Evolutionary conservation across 2,329 filamentous ascomycete species (phyloP).

Genomic region (Trichoderma sp.): DNA sequence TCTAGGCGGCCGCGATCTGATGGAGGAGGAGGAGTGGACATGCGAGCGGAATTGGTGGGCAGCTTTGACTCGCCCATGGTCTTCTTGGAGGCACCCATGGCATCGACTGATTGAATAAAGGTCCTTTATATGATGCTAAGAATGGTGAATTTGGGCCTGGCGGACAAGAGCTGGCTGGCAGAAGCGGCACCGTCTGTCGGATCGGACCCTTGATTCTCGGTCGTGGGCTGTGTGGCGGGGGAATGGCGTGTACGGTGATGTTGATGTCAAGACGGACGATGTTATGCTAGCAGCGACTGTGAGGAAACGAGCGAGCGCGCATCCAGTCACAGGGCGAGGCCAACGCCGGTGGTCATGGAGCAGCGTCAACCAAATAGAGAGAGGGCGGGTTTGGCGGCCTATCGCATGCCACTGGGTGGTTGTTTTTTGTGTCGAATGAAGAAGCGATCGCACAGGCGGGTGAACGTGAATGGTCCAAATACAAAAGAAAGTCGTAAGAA

Average conservation of each 20-base stretch:
- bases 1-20: constrained; percentile 47
- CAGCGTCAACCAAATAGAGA: not conserved
- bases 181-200: constrained; percentile 18
- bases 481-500: constrained; percentile 5
- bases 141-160: not conserved
- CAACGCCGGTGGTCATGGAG: not conserved
- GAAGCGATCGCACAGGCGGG: constrained; percentile 1
- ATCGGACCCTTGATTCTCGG: not conserved
- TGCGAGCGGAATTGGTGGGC: constrained; percentile 39
- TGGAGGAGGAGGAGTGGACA: constrained; percentile 48
- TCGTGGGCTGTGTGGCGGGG: constrained; percentile 12
- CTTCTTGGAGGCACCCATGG: constrained; percentile 38
- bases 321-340: constrained; percentile 1
- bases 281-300: not conserved
- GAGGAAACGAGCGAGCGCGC: constrained; percentile 4
- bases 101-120: constrained; percentile 28
- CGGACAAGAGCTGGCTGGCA: not conserved
- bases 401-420: constrained; percentile 17
- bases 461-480: not conserved
- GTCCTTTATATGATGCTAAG: not conserved
- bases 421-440: not conserved
- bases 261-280: constrained; percentile 4
- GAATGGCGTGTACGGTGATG: not conserved
- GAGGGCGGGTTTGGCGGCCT: constrained; percentile 2
- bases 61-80: constrained; percentile 36